Conservation (phyloP, 2,329 filamentous ascomycete species). For the Magnaporthiopsis poae region DNA sequence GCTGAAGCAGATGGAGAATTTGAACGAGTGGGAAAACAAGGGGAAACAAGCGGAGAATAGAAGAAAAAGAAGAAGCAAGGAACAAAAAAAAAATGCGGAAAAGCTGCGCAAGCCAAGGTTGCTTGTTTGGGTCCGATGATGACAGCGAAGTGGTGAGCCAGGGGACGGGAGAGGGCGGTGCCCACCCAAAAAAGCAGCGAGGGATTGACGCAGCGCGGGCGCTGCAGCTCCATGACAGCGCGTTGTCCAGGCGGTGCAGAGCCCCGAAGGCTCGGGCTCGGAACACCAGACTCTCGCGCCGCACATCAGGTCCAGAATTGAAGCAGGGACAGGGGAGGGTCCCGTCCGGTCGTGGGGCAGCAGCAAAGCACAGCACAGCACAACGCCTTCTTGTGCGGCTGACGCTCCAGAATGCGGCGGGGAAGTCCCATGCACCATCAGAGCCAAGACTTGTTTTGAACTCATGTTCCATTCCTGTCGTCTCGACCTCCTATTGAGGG, state of each 20-base stretch:
- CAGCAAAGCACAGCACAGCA: not conserved
- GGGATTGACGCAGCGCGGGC: not conserved
- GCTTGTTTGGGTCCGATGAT: not conserved
- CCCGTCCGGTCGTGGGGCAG: not conserved
- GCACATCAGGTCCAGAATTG: not conserved
- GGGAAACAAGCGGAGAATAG: not conserved
- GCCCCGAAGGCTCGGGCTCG: not conserved
- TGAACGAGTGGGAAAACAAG: slow-evolving; percentile 2
- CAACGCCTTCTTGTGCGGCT: not conserved
- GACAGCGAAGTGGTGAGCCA: not conserved
- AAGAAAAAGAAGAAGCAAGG: not conserved
- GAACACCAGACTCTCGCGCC: not conserved
- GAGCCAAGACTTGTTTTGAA: not conserved
- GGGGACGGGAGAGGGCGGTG: too few relatives aligned
- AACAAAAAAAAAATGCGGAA: not conserved
- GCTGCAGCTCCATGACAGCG: not conserved
- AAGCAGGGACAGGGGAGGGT: not conserved
- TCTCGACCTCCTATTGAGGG: too few relatives aligned
- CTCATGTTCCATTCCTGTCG: not conserved
- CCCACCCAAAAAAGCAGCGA: too few relatives aligned
- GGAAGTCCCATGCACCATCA: not conserved
- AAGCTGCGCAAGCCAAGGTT: not conserved
- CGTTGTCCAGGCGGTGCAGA: not conserved
- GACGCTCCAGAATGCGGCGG: slow-evolving; percentile 1
- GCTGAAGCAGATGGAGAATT: not conserved